Conservation (phyloP, 306 rosid genomes). For the Casuarina equisetifolia region DNA sequence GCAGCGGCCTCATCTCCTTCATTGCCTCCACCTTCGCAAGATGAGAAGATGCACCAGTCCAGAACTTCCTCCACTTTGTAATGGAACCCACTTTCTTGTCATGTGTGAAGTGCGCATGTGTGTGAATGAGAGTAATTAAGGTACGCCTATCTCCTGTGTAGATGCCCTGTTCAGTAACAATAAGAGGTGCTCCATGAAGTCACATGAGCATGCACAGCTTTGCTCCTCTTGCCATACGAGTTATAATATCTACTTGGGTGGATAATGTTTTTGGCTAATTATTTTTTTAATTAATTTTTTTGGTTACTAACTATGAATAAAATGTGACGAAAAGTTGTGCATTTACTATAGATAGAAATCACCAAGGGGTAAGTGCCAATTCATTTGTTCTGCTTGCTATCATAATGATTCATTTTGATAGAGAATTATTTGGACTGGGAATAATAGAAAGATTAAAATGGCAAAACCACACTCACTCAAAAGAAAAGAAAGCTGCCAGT, state of each 20-base stretch:
- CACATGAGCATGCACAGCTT: constrained; percentile 1
- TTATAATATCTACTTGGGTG: neutral
- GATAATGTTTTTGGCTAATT: neutral
- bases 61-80: constrained; percentile 63
- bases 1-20: constrained; percentile 51
- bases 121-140: constrained; percentile 2
- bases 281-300: neutral
- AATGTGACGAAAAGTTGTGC: neutral
- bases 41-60: constrained; percentile 65
- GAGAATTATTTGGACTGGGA: neutral
- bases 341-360: neutral
- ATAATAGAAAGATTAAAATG: too few species aligned
- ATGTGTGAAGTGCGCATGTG: constrained; percentile 1
- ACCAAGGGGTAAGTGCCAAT: neutral
- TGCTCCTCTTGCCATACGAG: constrained; percentile 6
- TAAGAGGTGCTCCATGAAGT: constrained; percentile 13
- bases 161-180: constrained; percentile 27
- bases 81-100: constrained; percentile 22
- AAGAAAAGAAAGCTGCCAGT: too few species aligned
- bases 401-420: neutral
- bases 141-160: constrained; percentile 15
- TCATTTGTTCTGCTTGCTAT: neutral
- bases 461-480: too few species aligned
- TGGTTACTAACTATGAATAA: neutral
- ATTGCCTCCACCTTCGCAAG: constrained; percentile 42